A percentile compares a stretch with the other conserved stretches of the same genome.
Conservation (phyloP, 2,329 filamentous ascomycete species). For the Lecanicillium sp. region DNA sequence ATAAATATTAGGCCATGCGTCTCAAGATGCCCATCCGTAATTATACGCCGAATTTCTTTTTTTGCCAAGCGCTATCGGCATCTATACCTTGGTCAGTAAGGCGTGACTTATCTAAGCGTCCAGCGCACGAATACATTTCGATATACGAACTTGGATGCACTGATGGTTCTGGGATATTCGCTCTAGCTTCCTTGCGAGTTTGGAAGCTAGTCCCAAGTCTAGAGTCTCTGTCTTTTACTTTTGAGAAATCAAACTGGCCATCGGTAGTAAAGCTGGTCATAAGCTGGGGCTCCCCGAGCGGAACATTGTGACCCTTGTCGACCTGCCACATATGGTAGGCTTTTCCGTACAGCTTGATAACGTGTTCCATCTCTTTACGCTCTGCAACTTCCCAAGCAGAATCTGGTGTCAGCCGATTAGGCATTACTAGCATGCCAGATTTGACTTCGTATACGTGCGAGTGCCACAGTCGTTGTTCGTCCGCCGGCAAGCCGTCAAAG, state of each 20-base stretch:
- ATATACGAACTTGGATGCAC: conserved; percentile 31
- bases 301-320: conserved; percentile 58
- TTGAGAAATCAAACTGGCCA: conserved; percentile 41
- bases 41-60: background rate
- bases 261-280: conserved; percentile 46
- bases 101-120: background rate
- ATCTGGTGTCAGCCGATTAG: conserved; percentile 50
- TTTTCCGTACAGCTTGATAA: conserved; percentile 72
- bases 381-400: conserved; percentile 68
- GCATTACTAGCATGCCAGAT: conserved; percentile 74
- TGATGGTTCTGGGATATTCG: conserved; percentile 30
- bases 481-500: conserved; percentile 55
- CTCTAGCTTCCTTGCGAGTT: conserved; percentile 35
- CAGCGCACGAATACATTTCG: background rate
- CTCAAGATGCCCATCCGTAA: too few relatives aligned
- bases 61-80: background rate
- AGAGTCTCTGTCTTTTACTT: conserved; percentile 36
- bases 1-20: too few relatives aligned
- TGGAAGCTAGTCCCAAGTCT: conserved; percentile 37
- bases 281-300: conserved; percentile 43
- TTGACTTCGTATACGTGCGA: conserved; percentile 69
- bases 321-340: conserved; percentile 83
- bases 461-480: conserved; percentile 75
- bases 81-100: background rate
- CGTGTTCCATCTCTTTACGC: conserved; percentile 70